These are phyloP conservation scores for Sonneratia caseolaris DNA, from an alignment of 345 rosid genomes.

Conservation along the genomic window DNA sequence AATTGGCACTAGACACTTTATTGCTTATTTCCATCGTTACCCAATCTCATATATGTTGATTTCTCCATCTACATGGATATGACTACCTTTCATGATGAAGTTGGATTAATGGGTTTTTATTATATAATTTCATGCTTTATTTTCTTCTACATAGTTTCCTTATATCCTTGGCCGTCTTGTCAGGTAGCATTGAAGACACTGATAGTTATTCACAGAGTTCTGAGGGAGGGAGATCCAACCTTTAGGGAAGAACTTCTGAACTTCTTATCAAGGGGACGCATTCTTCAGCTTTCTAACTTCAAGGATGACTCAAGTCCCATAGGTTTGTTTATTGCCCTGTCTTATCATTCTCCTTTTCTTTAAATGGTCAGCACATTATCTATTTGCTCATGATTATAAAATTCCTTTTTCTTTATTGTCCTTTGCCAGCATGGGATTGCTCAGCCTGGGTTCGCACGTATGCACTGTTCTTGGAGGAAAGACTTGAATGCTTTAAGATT, in stretches of 20 bases:
- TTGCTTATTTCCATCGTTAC: background rate
- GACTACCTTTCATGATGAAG: background rate
- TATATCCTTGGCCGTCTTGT: background rate
- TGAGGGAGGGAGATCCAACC: constrained; percentile 95
- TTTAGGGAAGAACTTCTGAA: constrained; percentile 81
- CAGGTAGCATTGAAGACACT: constrained; percentile 93
- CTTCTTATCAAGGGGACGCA: constrained; percentile 71
- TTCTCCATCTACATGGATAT: background rate
- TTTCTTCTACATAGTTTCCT: background rate
- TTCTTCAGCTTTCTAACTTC: constrained; percentile 85
- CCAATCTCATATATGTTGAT: background rate
- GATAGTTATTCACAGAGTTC: constrained; percentile 74
- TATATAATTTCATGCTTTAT: background rate
- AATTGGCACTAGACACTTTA: background rate
- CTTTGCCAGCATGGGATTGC: constrained; percentile 88
- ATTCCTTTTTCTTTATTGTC: background rate
- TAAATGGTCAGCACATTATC: background rate
- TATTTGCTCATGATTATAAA: background rate
- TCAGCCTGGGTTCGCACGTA: constrained; percentile 99
- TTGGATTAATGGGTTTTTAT: background rate
- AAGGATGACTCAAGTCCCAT: constrained; percentile 98
- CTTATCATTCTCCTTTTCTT: background rate
- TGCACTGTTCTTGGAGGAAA: constrained; percentile 87
- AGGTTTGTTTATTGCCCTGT: constrained; percentile 26
- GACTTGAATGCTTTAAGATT: constrained; percentile 88